These are phyloP conservation scores for Pichia rugopelliculosa DNA, from an alignment of 805 yeast genomes.

Conservation along the genomic window DNA sequence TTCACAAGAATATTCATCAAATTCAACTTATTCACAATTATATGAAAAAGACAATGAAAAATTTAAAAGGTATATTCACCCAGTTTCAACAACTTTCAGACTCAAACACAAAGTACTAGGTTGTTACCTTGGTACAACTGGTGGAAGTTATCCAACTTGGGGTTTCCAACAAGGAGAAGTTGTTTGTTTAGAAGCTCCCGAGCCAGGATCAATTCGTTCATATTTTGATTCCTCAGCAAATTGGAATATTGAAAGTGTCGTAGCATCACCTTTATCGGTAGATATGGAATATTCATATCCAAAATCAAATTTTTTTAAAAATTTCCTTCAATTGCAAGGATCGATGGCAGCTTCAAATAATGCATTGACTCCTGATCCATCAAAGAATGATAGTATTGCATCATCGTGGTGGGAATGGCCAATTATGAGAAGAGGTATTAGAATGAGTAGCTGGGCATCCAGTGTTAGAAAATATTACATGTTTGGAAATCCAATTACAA, in stretches of 20 bases:
- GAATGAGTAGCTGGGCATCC: slow-evolving; percentile 70
- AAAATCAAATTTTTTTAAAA: slow-evolving; percentile 51
- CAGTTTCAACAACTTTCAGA: slow-evolving; percentile 78
- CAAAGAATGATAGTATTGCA: slow-evolving; percentile 64
- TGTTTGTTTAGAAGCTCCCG: slow-evolving; percentile 50
- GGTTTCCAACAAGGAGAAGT: slow-evolving; percentile 96
- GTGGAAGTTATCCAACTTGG: slow-evolving; percentile 83
- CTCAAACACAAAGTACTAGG: slow-evolving; percentile 59
- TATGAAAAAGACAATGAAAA: slow-evolving; percentile 28
- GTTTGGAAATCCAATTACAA: slow-evolving; percentile 56
- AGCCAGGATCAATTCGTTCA: slow-evolving; percentile 24
- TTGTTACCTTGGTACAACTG: slow-evolving; percentile 84
- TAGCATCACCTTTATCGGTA: slow-evolving; percentile 37
- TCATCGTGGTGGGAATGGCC: slow-evolving; percentile 87
- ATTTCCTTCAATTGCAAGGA: slow-evolving; percentile 62
- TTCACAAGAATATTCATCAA: slow-evolving; percentile 38
- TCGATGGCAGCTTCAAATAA: slow-evolving; percentile 84
- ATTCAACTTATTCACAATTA: slow-evolving; percentile 18
- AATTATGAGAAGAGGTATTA: slow-evolving; percentile 52
- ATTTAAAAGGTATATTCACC: slow-evolving; percentile 53
- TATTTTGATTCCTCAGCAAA: slow-evolving; percentile 52
- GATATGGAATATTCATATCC: slow-evolving; percentile 35
- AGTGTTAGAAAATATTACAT: slow-evolving; percentile 52
- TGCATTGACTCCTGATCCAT: slow-evolving; percentile 71
- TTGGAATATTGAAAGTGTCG: slow-evolving; percentile 78